Base-by-base conservation (phyloP, 192 early-diverging fungal species). In the Anaeromyces robustus region DNA sequence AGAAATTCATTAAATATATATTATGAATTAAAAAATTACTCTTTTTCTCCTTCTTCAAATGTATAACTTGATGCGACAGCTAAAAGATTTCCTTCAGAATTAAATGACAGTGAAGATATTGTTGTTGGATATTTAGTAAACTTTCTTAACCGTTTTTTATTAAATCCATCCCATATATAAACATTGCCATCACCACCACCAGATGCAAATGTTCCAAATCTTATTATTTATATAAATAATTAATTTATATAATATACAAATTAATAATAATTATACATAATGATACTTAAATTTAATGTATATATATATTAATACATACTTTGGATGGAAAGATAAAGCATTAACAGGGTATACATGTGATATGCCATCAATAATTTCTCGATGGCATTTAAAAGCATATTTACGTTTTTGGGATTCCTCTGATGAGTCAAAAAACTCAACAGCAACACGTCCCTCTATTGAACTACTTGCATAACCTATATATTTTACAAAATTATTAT, bases 321-420 rank as follows among this genome's bases (percentile, higher is more conserved):
- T 90, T 12, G 96, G 96, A 85, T 98, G 95, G 83, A 94, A 97
- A 9, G 96, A 93, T 41, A 99, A 79, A 9, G 96, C 90, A 81
- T 99, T 96, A 52, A 97, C 97, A 17, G 97, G 95, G 81, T 95
- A 97, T 14, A 99, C 92, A 43, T 89, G 86, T 41, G 97, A 96
- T 17, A 91, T 87, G 18, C 91, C 94, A 80, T 95, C 92, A 17
- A 90, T 86, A 26, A 85, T 85, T 79, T 94, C 88, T 30, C 97
- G 91, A 85, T 99, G 97, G 85, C 95, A 98, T 86, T 99, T 99
- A 89, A 99, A 99, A 0, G 96, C 94, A 81, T 96, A 98, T 83
- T 96, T 97, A 81, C 93, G 92, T 5, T 84, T 85, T 78, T 94
- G 90, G n/a, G 85, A 85, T 82, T 93, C 91, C 29, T 85, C 82